Conservation (phyloP, 2,329 filamentous ascomycete species). For the Pleoardoris graminearum region DNA sequence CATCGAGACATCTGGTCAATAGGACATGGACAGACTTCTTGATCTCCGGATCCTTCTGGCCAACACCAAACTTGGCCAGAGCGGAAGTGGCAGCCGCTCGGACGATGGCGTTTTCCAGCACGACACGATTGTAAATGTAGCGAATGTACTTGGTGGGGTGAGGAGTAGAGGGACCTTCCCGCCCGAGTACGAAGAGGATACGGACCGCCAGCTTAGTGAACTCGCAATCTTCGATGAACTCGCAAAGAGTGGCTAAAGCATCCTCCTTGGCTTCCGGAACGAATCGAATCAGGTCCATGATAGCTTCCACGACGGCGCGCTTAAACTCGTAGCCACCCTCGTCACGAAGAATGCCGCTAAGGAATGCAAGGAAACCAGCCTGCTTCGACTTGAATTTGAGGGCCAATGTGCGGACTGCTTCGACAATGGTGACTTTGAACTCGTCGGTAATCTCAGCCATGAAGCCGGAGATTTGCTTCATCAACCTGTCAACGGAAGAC, state of each 20-base stretch:
- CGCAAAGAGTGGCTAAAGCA: constrained; percentile 91
- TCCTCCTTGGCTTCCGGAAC: constrained; percentile 83
- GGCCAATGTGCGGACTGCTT: constrained; percentile 94
- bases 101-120: constrained; percentile 95
- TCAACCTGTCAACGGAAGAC: constrained; percentile 90
- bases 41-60: constrained; percentile 90
- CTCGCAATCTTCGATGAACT: constrained; percentile 99
- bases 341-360: constrained; percentile 93
- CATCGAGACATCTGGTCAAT: constrained; percentile 89
- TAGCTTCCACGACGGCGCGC: constrained; percentile 94
- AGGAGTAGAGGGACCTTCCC: constrained; percentile 92
- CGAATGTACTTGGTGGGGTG: constrained; percentile 98
- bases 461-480: constrained; percentile 98
- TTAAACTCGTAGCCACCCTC: constrained; percentile 99
- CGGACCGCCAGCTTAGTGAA: constrained; percentile 97
- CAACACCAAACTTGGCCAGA: constrained; percentile 94
- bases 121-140: constrained; percentile 98
- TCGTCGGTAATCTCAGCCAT: constrained; percentile 99
- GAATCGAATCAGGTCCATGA: constrained; percentile 99
- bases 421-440: constrained; percentile 99
- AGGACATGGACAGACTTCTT: constrained; percentile 94
- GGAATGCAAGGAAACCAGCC: constrained; percentile 94
- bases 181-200: constrained; percentile 88
- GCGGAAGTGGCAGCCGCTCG: constrained; percentile 94
- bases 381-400: constrained; percentile 98